Evolutionary conservation across 2,329 filamentous ascomycete genomes (phyloP).

Genomic region (Sporothrix globosa): DNA sequence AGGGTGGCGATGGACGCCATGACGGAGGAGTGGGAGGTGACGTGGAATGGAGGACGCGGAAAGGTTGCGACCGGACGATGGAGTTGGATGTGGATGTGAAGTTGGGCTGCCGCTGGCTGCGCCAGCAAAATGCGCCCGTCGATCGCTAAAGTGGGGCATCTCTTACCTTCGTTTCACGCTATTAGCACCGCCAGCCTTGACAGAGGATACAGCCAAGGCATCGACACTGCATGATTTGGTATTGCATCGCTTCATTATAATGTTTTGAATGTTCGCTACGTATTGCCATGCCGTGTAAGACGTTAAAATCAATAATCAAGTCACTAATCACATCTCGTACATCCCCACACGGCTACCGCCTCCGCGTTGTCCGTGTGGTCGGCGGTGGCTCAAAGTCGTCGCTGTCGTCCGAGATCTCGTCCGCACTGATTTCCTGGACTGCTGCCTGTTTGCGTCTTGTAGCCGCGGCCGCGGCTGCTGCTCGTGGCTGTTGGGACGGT

Average conservation of each 20-base stretch:
- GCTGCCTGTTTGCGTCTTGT: background rate
- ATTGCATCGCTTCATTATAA: background rate
- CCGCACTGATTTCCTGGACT: constrained; percentile 34
- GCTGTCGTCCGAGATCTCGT: constrained; percentile 38
- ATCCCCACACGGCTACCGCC: background rate
- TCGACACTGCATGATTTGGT: background rate
- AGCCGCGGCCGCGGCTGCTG: constrained; percentile 1
- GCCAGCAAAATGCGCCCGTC: background rate
- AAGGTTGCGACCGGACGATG: background rate
- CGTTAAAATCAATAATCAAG: background rate
- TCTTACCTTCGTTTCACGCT: background rate
- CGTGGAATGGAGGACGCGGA: background rate
- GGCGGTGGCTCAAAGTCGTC: constrained; percentile 36
- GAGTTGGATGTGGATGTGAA: background rate
- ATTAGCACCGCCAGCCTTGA: background rate
- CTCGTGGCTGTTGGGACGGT: background rate
- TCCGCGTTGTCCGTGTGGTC: constrained; percentile 23
- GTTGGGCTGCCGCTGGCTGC: background rate
- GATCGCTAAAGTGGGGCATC: background rate
- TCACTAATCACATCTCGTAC: background rate
- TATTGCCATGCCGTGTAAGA: background rate
- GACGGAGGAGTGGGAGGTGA: background rate
- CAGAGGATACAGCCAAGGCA: background rate
- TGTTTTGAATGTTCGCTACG: background rate
- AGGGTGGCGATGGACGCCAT: constrained; percentile 65